phyloP scores from a whole-genome alignment of 306 rosid species.

The Ceratonia siliqua region DNA sequence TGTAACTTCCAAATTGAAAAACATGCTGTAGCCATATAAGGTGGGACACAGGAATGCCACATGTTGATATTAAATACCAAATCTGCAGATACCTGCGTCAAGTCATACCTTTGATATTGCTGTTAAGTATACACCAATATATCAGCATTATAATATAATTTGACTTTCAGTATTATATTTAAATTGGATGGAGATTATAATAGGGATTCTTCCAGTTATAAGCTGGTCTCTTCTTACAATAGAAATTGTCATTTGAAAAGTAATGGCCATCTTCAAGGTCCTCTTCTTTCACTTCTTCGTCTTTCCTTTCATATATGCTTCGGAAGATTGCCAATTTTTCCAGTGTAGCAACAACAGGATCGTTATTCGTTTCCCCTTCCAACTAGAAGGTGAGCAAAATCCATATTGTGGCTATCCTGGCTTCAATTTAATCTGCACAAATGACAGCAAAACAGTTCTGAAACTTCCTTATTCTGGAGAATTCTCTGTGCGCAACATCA shows the following conservation, averaged over 20 bases:
- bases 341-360: constrained; percentile 40
- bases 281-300: constrained; percentile 46
- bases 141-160: constrained; percentile 31
- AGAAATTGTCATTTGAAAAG: constrained; percentile 30
- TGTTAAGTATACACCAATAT: constrained; percentile 9
- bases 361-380: constrained; percentile 67
- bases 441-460: constrained; percentile 36
- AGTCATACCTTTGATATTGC: not conserved
- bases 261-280: constrained; percentile 40
- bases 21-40: not conserved
- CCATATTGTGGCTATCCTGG: constrained; percentile 65
- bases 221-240: not conserved
- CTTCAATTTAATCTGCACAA: constrained; percentile 55
- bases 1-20: not conserved
- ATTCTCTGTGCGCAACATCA: constrained; percentile 51
- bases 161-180: constrained; percentile 40
- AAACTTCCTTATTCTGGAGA: constrained; percentile 51
- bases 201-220: constrained; percentile 23
- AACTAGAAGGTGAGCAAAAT: constrained; percentile 32
- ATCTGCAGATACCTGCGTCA: not conserved
- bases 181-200: constrained; percentile 22
- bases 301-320: constrained; percentile 29
- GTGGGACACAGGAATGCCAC: not conserved
- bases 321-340: constrained; percentile 41
- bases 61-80: not conserved